phyloP scores from a whole-genome alignment of 129 eudicot species.

The Lactuca saligna region DNA sequence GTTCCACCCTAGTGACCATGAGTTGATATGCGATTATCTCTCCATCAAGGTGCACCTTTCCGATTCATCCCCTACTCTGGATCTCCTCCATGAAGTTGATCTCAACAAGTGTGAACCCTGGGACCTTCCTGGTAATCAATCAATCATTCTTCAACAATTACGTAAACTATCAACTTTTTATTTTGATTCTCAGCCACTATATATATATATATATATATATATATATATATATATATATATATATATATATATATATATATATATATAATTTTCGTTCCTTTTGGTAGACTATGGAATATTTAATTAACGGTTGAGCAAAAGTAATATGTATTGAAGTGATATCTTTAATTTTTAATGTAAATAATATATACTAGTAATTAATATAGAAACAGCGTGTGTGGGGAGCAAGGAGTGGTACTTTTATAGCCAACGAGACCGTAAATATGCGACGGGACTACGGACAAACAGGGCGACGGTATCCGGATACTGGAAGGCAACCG shows the following conservation, averaged over 20 bases:
- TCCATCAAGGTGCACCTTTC: slow-evolving; percentile 49
- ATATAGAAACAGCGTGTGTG: slow-evolving; percentile 63
- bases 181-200: not conserved
- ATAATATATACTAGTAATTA: not conserved
- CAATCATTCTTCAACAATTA: not conserved
- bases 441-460: slow-evolving; percentile 81
- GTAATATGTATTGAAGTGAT: too few relatives aligned
- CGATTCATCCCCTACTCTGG: slow-evolving; percentile 31
- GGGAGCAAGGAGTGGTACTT: slow-evolving; percentile 95
- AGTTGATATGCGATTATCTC: slow-evolving; percentile 79
- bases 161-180: not conserved
- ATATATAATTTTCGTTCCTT: slow-evolving; percentile 4
- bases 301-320: too few relatives aligned
- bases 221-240: not conserved
- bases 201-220: slow-evolving; percentile 3
- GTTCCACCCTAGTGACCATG: slow-evolving; percentile 86
- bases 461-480: slow-evolving; percentile 85
- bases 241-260: not conserved
- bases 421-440: slow-evolving; percentile 78
- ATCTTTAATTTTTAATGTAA: too few relatives aligned
- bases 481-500: slow-evolving; percentile 98
- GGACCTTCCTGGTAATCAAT: slow-evolving; percentile 77
- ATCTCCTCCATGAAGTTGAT: slow-evolving; percentile 57
- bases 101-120: slow-evolving; percentile 91
- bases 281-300: too few relatives aligned